A percentile compares a stretch with the other conserved stretches of the same genome.
Evolutionary conservation across 257 asterid genomes (phyloP).

Genomic region (Forsythia suspensa): DNA sequence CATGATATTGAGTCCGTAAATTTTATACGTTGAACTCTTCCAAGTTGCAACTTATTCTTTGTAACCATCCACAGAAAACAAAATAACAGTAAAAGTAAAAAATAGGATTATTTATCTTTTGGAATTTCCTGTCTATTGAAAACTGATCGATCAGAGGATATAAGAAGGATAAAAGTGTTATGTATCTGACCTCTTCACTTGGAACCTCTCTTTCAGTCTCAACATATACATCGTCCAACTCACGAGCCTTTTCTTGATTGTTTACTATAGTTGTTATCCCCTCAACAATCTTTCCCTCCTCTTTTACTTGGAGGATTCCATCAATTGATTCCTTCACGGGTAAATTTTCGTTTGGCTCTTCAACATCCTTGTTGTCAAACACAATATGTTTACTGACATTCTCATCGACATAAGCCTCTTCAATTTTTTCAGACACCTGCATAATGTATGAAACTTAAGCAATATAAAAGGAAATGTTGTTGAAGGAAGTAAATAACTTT

Average conservation of each 20-base stretch:
- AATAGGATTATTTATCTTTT: neutral
- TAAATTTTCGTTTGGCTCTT: neutral
- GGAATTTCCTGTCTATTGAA: neutral
- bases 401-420: conserved; percentile 23
- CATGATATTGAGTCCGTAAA: neutral
- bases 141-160: conserved; percentile 4
- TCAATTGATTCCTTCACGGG: conserved; percentile 24
- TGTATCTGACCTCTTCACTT: conserved; percentile 35
- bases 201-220: conserved; percentile 26
- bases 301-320: conserved; percentile 19
- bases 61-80: neutral
- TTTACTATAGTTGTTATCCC: conserved; percentile 22
- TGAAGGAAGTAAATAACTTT: conserved; percentile 2
- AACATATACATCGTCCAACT: conserved; percentile 19
- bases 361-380: conserved; percentile 7
- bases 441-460: conserved; percentile 15
- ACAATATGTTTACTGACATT: neutral
- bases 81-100: neutral
- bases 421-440: conserved; percentile 31
- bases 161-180: conserved; percentile 10
- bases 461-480: conserved; percentile 11
- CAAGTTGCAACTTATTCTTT: neutral
- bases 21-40: neutral
- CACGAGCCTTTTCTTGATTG: conserved; percentile 26
- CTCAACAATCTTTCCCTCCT: conserved; percentile 21